Evolutionary conservation across 2,329 filamentous ascomycete species (phyloP).

Genomic region (Fusarium pilosicola): DNA sequence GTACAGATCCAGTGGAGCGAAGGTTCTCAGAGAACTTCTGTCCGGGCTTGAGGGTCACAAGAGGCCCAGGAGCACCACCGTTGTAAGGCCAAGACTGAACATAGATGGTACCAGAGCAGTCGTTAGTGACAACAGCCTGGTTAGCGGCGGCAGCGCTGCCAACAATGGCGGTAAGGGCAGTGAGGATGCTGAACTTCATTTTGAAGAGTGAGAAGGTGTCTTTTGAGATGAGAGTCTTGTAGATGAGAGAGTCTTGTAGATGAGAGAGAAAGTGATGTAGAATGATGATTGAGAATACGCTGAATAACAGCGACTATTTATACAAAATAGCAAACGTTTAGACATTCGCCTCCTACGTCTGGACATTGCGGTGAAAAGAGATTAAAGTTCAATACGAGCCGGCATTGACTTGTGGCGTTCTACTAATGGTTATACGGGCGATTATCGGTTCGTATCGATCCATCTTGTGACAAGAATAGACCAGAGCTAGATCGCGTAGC

Average conservation of each 20-base stretch:
- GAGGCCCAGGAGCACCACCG: constrained; percentile 45
- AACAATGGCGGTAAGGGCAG: constrained; percentile 47
- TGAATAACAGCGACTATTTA: background rate
- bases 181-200: constrained; percentile 45
- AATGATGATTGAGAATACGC: background rate
- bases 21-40: constrained; percentile 51
- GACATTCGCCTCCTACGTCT: too few species aligned
- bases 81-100: constrained; percentile 52
- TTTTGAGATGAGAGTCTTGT: background rate
- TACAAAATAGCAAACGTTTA: background rate
- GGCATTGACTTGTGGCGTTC: background rate
- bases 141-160: constrained; percentile 46
- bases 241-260: background rate
- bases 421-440: background rate
- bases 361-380: background rate
- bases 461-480: background rate
- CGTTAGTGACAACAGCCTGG: constrained; percentile 51
- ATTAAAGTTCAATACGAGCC: background rate
- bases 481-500: background rate
- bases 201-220: constrained; percentile 14
- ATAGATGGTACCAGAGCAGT: constrained; percentile 48
- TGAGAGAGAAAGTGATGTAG: background rate
- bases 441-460: background rate
- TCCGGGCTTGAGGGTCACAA: constrained; percentile 49
- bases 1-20: constrained; percentile 48